Percentiles rank a stretch among this genome's conserved stretches.
Conservation (phyloP, 805 yeast genomes). For the Candida multigemmis region DNA sequence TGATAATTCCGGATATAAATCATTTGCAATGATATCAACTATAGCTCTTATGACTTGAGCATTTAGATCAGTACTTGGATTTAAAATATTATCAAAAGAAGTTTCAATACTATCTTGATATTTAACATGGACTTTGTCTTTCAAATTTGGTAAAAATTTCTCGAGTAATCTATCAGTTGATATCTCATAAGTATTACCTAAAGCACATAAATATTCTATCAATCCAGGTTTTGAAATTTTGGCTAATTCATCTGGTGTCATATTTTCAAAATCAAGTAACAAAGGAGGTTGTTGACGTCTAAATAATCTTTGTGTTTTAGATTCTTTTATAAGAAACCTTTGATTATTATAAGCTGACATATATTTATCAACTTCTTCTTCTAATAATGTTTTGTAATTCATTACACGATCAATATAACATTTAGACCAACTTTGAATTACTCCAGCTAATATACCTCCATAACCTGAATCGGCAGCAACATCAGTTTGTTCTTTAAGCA, state of each 20-base stretch:
- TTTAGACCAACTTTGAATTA: conserved; percentile 59
- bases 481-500: conserved; percentile 84
- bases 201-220: conserved; percentile 70
- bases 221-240: conserved; percentile 52
- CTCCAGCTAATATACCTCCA: conserved; percentile 71
- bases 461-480: conserved; percentile 82
- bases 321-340: conserved; percentile 33
- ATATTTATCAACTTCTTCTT: conserved; percentile 30
- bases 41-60: conserved; percentile 65
- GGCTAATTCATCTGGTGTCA: conserved; percentile 29
- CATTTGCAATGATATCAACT: conserved; percentile 63
- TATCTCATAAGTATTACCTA: conserved; percentile 82
- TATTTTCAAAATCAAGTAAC: conserved; percentile 24
- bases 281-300: conserved; percentile 8
- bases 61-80: conserved; percentile 67
- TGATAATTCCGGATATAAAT: conserved; percentile 53
- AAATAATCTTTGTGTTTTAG: conserved; percentile 28
- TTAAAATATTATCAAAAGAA: conserved; percentile 38
- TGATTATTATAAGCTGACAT: conserved; percentile 34
- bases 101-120: conserved; percentile 24
- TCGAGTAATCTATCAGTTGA: conserved; percentile 56
- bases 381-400: conserved; percentile 50
- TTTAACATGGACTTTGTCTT: conserved; percentile 43
- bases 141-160: conserved; percentile 58
- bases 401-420: conserved; percentile 53